Conservation (phyloP, 139 green algal species). For the Chlorella ohadii region DNA sequence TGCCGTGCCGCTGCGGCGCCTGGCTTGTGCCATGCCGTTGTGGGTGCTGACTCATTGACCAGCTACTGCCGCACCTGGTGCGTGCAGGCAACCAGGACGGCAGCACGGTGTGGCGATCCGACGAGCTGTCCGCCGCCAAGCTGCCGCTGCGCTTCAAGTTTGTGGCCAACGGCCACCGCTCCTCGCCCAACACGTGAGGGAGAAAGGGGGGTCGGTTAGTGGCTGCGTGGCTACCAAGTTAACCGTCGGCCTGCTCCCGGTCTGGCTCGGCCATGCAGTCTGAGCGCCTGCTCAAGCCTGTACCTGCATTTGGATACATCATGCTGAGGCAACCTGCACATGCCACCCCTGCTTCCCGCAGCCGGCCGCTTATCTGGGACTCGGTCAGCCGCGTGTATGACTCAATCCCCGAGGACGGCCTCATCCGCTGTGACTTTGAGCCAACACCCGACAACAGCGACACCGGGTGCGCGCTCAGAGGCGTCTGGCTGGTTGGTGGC, state of each 20-base stretch:
- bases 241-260: no score
- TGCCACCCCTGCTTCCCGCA: no score
- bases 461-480: constrained; percentile 38
- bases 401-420: constrained; percentile 16
- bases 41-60: no score
- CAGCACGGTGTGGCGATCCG: constrained; percentile 15
- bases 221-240: no score
- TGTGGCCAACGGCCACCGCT: constrained; percentile 57
- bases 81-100: constrained; percentile 25
- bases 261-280: no score
- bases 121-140: background rate
- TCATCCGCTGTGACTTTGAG: constrained; percentile 35
- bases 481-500: background rate
- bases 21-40: no score
- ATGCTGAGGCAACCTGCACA: no score
- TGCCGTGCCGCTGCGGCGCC: no score
- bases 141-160: constrained; percentile 49
- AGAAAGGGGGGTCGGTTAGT: no score
- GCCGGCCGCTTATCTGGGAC: constrained; percentile 57
- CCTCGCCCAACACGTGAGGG: constrained; percentile 46
- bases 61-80: no score
- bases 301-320: no score
- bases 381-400: background rate
- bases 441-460: constrained; percentile 44
- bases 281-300: no score